Percentiles rank a stretch among this genome's conserved stretches.
These are phyloP conservation scores for Gracilaria gracilis DNA, from an alignment of 23 red algal species.

Conservation along the genomic window DNA sequence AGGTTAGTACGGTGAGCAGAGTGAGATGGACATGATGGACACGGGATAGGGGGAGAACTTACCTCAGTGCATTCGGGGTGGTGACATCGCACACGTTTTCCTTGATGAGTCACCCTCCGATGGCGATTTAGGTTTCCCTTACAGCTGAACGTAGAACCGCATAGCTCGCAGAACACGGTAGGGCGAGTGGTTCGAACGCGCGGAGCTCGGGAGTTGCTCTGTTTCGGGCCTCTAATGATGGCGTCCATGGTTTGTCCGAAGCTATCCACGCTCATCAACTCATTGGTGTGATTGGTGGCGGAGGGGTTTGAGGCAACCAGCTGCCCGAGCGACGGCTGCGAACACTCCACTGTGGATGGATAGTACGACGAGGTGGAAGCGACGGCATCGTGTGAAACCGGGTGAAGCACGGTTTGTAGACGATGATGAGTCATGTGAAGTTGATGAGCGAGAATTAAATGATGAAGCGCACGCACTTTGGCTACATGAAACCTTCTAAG, in stretches of 20 bases:
- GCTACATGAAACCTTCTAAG: too few species aligned
- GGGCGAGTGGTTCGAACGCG: not conserved
- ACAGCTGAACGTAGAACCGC: constrained; percentile 40
- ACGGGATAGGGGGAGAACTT: not conserved
- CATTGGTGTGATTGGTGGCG: not conserved
- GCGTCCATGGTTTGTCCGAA: not conserved
- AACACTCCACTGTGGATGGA: too few species aligned
- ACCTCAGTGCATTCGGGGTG: constrained; percentile 36
- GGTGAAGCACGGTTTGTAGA: too few species aligned
- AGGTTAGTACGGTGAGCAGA: constrained; percentile 9
- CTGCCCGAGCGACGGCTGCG: not conserved
- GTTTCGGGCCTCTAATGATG: not conserved
- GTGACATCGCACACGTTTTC: constrained; percentile 48
- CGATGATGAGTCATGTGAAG: too few species aligned
- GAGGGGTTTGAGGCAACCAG: not conserved
- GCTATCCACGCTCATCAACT: not conserved
- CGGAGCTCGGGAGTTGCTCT: not conserved
- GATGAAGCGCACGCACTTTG: not conserved
- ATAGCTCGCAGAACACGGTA: constrained; percentile 39
- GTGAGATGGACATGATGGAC: not conserved
- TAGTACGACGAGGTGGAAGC: not conserved
- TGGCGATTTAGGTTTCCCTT: constrained; percentile 57
- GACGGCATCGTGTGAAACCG: not conserved
- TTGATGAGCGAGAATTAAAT: not conserved
- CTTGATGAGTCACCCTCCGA: constrained; percentile 51